These are phyloP conservation scores for Glomus cerebriforme DNA, from an alignment of 192 early-diverging fungal species.

Conservation along the genomic window DNA sequence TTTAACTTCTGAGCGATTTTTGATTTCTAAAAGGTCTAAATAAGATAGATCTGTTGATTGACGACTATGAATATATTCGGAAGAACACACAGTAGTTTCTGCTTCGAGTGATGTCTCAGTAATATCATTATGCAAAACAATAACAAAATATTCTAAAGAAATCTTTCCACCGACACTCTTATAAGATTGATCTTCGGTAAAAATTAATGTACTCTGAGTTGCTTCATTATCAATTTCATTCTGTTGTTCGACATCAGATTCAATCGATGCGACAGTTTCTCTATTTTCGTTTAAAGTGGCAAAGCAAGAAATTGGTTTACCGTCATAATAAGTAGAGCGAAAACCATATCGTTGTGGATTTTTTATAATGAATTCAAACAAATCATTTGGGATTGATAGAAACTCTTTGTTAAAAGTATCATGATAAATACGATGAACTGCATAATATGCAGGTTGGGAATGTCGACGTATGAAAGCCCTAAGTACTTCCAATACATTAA, in stretches of 20 bases:
- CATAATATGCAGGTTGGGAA: conserved; percentile 47
- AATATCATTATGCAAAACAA: conserved; percentile 14
- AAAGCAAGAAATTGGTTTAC: conserved; percentile 49
- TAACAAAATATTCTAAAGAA: conserved; percentile 24
- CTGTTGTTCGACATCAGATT: not conserved
- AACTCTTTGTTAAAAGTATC: conserved; percentile 45
- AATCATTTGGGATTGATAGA: conserved; percentile 33
- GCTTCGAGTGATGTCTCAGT: not conserved
- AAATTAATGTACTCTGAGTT: not conserved
- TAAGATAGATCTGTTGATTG: not conserved
- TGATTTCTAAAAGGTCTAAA: too few species aligned
- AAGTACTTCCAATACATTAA: conserved; percentile 53
- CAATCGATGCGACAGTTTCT: not conserved
- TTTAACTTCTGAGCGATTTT: too few species aligned
- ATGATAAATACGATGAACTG: conserved; percentile 56
- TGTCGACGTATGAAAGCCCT: conserved; percentile 49
- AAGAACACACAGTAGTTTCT: not conserved
- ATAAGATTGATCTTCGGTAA: not conserved
- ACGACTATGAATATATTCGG: not conserved
- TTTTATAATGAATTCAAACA: conserved; percentile 47
- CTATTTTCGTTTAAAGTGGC: conserved; percentile 18
- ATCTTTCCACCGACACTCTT: not conserved
- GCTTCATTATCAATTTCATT: not conserved
- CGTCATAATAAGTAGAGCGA: conserved; percentile 40
- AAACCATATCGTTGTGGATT: conserved; percentile 49